Base-by-base conservation (phyloP, 2,329 filamentous ascomycete species). In the Calonectria leucothoes region DNA sequence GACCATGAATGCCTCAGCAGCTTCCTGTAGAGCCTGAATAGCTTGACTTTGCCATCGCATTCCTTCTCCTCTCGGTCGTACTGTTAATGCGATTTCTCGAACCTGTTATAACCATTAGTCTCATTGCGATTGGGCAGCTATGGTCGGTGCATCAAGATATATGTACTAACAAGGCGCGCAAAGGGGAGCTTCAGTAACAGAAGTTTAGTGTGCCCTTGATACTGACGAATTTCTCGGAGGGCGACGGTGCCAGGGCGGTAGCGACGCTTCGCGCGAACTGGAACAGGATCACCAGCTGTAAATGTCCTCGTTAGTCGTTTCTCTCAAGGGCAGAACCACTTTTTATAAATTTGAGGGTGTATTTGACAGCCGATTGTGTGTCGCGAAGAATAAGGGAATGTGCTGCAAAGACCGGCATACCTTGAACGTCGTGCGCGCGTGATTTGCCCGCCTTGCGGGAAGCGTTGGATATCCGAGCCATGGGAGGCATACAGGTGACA, bases 1-100 rank as follows among this genome's bases (percentile, higher is more conserved):
- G 72, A 98, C 94, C 79, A 98, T 90, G 85, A 98, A 98, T 6
- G 96, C 96, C 87, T 98, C 96, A n/a, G 96, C 92, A 17, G 96
- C 95, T 88, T 98, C 96, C 86, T 98, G 96, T 3, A 98, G 89
- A 15, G 96, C 96, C 82, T 94, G 92, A 81, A 98, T 97, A 66
- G 97, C 96, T 81, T 98, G 96, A 68, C 94, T 97, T 87, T 98
- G 97, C 96, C 97, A 99, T 79, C 96, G 92, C 84, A 98, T 92
- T 74, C 94, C 93, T 71, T 92, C 88, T 73, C 91, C 91, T 42
- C 85, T 84, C 6, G 91, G 90, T 23, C 92, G 91, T 74, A 93
- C 88, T 1, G 89, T 86, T 33, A 94, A 82, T 5, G 93, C 93
- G 77, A 95, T 94, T 86, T 95, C 94, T 84, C 93, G 92, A 70